Evolutionary conservation across 805 yeast species (phyloP).

Genomic region (Wickerhamiella spandovensis): DNA sequence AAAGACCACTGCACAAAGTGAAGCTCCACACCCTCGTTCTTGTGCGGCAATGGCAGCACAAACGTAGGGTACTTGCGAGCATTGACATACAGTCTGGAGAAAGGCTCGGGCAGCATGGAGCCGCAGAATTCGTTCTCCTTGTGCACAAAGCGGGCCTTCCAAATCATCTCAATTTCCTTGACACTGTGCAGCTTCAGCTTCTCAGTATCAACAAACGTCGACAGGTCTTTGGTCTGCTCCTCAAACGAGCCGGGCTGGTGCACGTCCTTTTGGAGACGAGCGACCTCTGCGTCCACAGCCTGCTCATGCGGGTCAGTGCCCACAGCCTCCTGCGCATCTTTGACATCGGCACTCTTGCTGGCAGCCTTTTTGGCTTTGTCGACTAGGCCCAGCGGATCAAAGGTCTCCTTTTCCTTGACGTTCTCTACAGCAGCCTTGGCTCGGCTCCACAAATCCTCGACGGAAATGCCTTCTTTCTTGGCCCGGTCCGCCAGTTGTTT

Average conservation of each 20-base stretch:
- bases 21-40: conserved; percentile 44
- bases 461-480: conserved; percentile 9
- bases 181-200: conserved; percentile 44
- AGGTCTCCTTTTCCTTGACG: conserved; percentile 10
- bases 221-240: conserved; percentile 43
- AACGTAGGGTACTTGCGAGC: conserved; percentile 72
- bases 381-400: conserved; percentile 10
- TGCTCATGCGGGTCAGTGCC: not conserved
- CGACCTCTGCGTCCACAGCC: not conserved
- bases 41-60: conserved; percentile 73
- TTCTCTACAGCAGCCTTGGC: conserved; percentile 3
- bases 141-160: conserved; percentile 75
- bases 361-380: conserved; percentile 5
- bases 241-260: not conserved
- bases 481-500: conserved; percentile 26
- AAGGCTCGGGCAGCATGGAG: conserved; percentile 42
- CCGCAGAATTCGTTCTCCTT: conserved; percentile 55
- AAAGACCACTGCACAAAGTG: conserved; percentile 92
- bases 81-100: conserved; percentile 43
- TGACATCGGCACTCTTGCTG: not conserved
- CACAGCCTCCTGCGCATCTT: not conserved
- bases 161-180: conserved; percentile 61
- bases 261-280: not conserved
- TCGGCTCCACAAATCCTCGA: conserved; percentile 13
- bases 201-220: conserved; percentile 55